Evolutionary conservation across 2,329 filamentous ascomycete species (phyloP).

Genomic region (Pseudogymnoascus sp.): DNA sequence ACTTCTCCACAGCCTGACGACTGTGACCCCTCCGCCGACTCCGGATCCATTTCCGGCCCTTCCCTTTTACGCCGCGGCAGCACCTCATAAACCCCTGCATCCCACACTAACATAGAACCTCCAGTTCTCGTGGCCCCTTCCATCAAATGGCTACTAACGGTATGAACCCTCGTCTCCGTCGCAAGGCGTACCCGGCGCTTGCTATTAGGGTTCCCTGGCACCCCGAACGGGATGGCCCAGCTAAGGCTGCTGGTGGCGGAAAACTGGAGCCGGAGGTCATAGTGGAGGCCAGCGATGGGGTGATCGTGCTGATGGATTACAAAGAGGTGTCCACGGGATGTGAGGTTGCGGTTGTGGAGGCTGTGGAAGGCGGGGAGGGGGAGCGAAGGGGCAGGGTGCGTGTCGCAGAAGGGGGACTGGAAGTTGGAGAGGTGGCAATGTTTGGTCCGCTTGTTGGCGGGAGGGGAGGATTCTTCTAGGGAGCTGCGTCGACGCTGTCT

Average conservation of each 20-base stretch:
- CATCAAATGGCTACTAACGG: constrained; percentile 54
- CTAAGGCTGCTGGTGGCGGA: constrained; percentile 47
- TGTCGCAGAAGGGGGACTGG: neutral
- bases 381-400: neutral
- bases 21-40: constrained; percentile 24
- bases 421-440: neutral
- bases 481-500: neutral
- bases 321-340: constrained; percentile 46
- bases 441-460: neutral
- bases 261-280: constrained; percentile 65
- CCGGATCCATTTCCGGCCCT: constrained; percentile 27
- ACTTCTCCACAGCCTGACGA: constrained; percentile 18
- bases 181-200: constrained; percentile 49
- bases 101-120: constrained; percentile 56
- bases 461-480: neutral
- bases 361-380: neutral
- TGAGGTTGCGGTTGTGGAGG: neutral
- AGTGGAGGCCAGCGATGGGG: constrained; percentile 59
- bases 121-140: constrained; percentile 49
- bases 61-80: constrained; percentile 37
- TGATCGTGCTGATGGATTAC: constrained; percentile 70
- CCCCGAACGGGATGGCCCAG: constrained; percentile 53
- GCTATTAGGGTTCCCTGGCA: constrained; percentile 52
- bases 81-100: constrained; percentile 52
- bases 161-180: constrained; percentile 55